Percentiles rank a stretch among this genome's conserved stretches.
Evolutionary conservation across 176 grass and related monocot genomes (phyloP).

Genomic region (Cenchrus purpureus): DNA sequence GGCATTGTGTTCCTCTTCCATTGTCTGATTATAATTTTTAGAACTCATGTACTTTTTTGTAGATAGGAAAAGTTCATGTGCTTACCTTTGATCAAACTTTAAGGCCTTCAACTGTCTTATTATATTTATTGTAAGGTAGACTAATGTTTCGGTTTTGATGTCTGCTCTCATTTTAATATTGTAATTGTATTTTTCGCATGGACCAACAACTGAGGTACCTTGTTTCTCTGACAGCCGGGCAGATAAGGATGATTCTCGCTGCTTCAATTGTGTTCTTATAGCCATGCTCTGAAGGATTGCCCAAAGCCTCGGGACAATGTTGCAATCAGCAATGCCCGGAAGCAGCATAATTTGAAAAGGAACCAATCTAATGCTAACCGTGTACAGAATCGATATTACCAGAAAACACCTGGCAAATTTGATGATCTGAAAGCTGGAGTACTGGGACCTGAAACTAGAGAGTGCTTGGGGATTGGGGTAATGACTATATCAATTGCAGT

Average conservation of each 20-base stretch:
- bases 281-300: constrained; percentile 90
- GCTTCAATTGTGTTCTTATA: constrained; percentile 99
- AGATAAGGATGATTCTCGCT: constrained; percentile 77
- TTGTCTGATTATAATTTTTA: neutral
- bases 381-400: constrained; percentile 83
- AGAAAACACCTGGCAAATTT: constrained; percentile 82
- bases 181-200: constrained; percentile 14
- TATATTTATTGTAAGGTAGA: neutral
- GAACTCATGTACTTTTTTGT: neutral
- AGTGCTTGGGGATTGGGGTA: constrained; percentile 94
- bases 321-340: constrained; percentile 85
- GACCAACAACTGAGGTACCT: constrained; percentile 15
- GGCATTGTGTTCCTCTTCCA: neutral
- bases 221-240: constrained; percentile 51
- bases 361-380: constrained; percentile 58
- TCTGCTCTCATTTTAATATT: constrained; percentile 13
- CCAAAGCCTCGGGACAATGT: constrained; percentile 82
- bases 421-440: constrained; percentile 90
- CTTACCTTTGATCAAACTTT: neutral
- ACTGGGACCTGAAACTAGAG: constrained; percentile 87
- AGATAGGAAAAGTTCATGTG: neutral
- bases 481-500: constrained; percentile 31
- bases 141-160: constrained; percentile 2
- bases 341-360: constrained; percentile 77
- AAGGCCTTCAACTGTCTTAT: neutral